Conservation (phyloP, 78 protist genomes). For the Emiliania huxleyi region DNA sequence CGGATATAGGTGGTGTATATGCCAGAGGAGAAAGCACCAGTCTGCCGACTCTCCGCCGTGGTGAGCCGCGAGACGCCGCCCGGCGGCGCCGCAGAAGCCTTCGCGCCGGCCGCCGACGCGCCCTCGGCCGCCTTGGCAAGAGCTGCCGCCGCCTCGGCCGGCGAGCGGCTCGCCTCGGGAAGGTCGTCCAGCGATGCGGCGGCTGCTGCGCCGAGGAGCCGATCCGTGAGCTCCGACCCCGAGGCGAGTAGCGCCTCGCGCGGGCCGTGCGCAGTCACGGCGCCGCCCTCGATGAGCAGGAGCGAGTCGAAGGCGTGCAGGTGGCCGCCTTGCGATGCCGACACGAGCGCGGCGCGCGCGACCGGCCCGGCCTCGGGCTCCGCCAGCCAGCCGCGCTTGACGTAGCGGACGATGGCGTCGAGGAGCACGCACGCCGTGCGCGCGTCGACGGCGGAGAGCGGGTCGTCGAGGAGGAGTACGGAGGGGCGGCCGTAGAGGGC, state of each 20-base stretch:
- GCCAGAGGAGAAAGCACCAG: neutral
- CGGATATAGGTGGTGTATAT: neutral
- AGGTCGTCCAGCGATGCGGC: no score
- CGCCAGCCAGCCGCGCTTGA: neutral
- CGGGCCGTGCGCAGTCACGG: neutral
- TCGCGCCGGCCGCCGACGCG: neutral
- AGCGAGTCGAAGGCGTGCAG: neutral
- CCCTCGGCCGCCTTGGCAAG: neutral
- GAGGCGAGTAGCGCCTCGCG: neutral
- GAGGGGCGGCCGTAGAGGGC: constrained; percentile 75
- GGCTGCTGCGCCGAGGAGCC: neutral
- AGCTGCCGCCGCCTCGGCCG: neutral
- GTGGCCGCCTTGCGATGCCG: neutral
- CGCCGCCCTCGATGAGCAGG: neutral
- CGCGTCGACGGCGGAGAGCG: constrained; percentile 81
- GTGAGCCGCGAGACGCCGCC: neutral
- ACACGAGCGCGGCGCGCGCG: neutral
- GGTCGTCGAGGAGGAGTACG: constrained; percentile 75
- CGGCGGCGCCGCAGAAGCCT: neutral
- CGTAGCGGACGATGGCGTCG: neutral
- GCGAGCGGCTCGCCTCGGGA: no score
- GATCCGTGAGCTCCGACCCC: neutral
- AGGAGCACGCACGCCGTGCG: constrained; percentile 61
- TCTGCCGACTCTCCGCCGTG: neutral
- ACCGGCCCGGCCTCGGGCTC: neutral